Base-by-base conservation (phyloP, 345 rosid species). In the Lagerstroemia speciosa region DNA sequence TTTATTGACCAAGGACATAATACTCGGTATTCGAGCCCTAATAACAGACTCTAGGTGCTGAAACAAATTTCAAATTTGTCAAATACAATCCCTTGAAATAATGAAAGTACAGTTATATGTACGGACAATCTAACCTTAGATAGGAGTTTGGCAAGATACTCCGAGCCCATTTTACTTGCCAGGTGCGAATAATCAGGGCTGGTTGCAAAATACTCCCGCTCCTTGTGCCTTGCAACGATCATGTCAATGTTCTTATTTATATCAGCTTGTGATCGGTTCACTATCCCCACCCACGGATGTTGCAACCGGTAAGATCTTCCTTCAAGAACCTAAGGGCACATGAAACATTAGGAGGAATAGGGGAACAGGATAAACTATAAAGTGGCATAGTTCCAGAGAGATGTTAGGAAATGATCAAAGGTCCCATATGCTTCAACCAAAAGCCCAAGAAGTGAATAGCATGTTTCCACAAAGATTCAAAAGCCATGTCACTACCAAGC, bases 91-190 rank as follows among this genome's bases (percentile, higher is more conserved):
- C 33, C 29, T n/a, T 6, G 33, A 65, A 67, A 11, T 66, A 36
- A n/a, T 26, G 50, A 36, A 32, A 16, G 27, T 60, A 27, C 41
- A 22, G 41, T 37, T 33, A 38, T 70, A 46, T 65, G 62, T 2
- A 33, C 32, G 10, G 7, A 15, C 37, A 62, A 38, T 32, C 62
- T 71, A 64, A 93, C 98, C 96, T 87, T 84, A 2, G 98, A 93
- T 52, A 93, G 94, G 57, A 93, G 90, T 69, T 89, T 91, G 34
- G n/a, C n/a, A n/a, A n/a, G n/a, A n/a, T n/a, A n/a, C n/a, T n/a
- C 97, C 98, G 98, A 90, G 67, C 98, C 98, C 98, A 93, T 93
- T 84, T 86, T 91, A 74, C 65, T 83, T 37, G 94, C 85, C 61
- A 93, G 84, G 76, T 93, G 98, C 67, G 92, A 89, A 79, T 93